These are phyloP conservation scores for Alternaria brassicae DNA, from an alignment of 2,329 filamentous ascomycete genomes.

Conservation along the genomic window DNA sequence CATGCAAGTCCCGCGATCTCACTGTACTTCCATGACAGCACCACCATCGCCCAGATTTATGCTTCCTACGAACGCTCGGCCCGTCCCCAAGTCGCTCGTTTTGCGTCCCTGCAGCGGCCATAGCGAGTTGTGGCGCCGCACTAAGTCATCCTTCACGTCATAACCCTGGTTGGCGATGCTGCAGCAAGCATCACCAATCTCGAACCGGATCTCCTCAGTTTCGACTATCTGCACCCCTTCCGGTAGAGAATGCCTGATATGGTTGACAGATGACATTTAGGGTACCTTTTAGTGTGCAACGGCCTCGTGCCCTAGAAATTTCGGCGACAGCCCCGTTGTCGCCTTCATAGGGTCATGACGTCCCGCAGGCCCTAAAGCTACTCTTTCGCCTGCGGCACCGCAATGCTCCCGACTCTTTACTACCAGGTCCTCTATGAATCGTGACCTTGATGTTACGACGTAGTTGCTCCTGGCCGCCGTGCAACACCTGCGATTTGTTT, in stretches of 20 bases:
- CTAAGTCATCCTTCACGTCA: slow-evolving; percentile 28
- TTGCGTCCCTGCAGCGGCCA: slow-evolving; percentile 30
- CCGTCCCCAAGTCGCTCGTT: slow-evolving; percentile 30
- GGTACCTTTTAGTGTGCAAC: slow-evolving; percentile 29
- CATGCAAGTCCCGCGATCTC: slow-evolving; percentile 36
- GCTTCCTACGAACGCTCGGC: slow-evolving; percentile 22
- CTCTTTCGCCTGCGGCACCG: slow-evolving; percentile 24
- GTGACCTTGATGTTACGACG: slow-evolving; percentile 42
- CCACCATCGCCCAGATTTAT: slow-evolving; percentile 33
- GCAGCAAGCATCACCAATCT: slow-evolving; percentile 32
- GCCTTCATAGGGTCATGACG: slow-evolving; percentile 32
- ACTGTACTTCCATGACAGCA: slow-evolving; percentile 34
- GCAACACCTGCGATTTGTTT: slow-evolving; percentile 35
- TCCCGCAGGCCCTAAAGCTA: slow-evolving; percentile 22
- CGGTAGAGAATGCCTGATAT: slow-evolving; percentile 28
- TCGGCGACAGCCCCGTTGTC: slow-evolving; percentile 29
- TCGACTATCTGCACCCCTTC: slow-evolving; percentile 29
- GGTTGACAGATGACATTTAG: slow-evolving; percentile 38
- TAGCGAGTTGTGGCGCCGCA: slow-evolving; percentile 27
- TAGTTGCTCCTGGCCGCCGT: slow-evolving; percentile 41
- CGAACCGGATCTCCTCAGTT: slow-evolving; percentile 37
- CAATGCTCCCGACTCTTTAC: slow-evolving; percentile 26
- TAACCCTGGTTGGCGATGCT: slow-evolving; percentile 26
- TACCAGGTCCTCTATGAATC: slow-evolving; percentile 21
- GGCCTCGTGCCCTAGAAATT: slow-evolving; percentile 31